These are phyloP conservation scores for Oryza nivara DNA, from an alignment of 176 grass and related monocot genomes.

Conservation along the genomic window DNA sequence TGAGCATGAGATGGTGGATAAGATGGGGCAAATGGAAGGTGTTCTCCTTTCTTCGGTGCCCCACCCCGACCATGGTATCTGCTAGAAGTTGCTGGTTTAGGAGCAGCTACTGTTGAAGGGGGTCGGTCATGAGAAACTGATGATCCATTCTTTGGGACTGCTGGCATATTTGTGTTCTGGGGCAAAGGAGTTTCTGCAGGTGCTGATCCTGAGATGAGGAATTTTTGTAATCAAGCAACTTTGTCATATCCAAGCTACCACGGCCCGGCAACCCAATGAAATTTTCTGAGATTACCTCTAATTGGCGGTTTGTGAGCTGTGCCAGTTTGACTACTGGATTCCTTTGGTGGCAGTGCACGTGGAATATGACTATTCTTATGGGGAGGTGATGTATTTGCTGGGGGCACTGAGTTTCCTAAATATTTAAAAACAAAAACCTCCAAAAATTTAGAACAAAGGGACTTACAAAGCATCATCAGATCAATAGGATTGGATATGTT, in stretches of 20 bases:
- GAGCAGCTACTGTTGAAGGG: constrained; percentile 45
- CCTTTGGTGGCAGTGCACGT: constrained; percentile 57
- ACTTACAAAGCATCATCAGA: constrained; percentile 20
- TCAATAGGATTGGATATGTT: not conserved
- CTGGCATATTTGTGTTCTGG: constrained; percentile 55
- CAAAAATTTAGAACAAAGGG: constrained; percentile 5
- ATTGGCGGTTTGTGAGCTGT: constrained; percentile 50
- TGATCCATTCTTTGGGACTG: constrained; percentile 55
- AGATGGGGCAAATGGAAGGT: constrained; percentile 43
- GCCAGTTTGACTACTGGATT: constrained; percentile 35
- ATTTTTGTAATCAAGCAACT: constrained; percentile 33
- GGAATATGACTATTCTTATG: constrained; percentile 41
- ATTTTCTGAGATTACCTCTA: constrained; percentile 51
- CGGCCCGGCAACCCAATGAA: not conserved
- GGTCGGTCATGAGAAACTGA: constrained; percentile 48
- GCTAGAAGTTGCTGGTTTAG: constrained; percentile 49
- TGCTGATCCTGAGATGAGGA: constrained; percentile 50
- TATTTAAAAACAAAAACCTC: constrained; percentile 35
- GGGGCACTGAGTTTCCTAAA: constrained; percentile 50
- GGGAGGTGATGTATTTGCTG: constrained; percentile 47
- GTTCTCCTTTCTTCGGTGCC: constrained; percentile 43
- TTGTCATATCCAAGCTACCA: constrained; percentile 12
- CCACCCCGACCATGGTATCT: constrained; percentile 37
- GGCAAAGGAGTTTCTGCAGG: constrained; percentile 68
- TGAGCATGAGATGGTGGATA: constrained; percentile 51